Conservation (phyloP, 352 stramenopile species). For the Thalassiosira tumida region DNA sequence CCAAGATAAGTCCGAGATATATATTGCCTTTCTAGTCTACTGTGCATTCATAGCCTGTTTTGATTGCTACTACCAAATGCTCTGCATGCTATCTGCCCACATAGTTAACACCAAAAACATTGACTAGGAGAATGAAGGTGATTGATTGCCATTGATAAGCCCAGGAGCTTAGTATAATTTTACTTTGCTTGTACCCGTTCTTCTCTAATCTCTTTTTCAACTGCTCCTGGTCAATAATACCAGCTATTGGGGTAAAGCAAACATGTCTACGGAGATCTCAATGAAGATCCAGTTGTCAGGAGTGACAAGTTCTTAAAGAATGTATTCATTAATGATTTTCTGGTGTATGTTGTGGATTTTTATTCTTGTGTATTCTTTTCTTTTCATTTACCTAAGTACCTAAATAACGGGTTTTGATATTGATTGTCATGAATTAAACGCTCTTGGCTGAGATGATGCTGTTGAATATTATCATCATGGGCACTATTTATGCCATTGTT, state of each 20-base stretch:
- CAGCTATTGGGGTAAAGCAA: neutral
- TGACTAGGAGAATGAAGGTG: constrained; percentile 70
- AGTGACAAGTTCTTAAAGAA: neutral
- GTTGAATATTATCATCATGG: constrained; percentile 69
- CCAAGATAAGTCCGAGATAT: constrained; percentile 68
- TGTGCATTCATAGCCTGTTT: constrained; percentile 30
- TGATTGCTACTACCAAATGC: constrained; percentile 46
- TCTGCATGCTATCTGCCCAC: constrained; percentile 30
- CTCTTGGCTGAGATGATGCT: constrained; percentile 63
- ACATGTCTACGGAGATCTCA: neutral
- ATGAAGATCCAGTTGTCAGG: neutral
- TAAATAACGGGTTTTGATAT: constrained; percentile 73
- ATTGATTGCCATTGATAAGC: neutral
- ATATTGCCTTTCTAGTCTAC: constrained; percentile 39
- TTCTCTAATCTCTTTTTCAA: neutral
- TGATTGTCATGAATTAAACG: constrained; percentile 56
- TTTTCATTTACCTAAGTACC: constrained; percentile 25
- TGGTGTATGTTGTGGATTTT: neutral
- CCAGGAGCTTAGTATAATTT: neutral
- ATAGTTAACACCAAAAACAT: constrained; percentile 81
- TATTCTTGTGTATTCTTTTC: neutral
- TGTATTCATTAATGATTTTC: neutral
- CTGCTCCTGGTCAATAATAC: neutral
- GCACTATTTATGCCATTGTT: constrained; percentile 52
- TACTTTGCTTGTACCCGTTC: neutral